Base-by-base conservation (phyloP, 768 basidiomycete species). In the Boletus edulis region DNA sequence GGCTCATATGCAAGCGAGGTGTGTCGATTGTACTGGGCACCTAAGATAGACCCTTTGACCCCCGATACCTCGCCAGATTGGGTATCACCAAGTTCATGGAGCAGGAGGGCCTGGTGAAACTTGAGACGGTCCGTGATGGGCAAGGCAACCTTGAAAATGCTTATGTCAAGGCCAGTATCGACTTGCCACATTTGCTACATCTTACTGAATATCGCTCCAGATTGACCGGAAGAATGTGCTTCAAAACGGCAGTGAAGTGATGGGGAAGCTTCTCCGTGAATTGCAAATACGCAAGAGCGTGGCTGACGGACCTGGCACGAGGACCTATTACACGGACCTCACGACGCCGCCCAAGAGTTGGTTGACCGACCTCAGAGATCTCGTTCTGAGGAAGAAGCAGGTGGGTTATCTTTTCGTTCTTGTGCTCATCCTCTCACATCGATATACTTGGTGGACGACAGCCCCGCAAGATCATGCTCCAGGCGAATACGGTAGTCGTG, bases 1-100 rank as follows among this genome's bases (percentile, higher is more conserved):
- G 66, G 91, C 90, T 15, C 90, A 92, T 65, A 94, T 92, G 91
- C 89, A 93, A 71, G 91, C 90, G 43, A 83, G 90, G 89, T 89
- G 68, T 45, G 81, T 57, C 27, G 29, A 29, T 18, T 37, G 14
- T 40, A 46, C 48, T 7, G 22, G 8, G 12, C 14, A 20, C 9
- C 0, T 10, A 1, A 14, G 0, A 1, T 8, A n/a, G 4, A 43
- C 3, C 15, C 17, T 27, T 53, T 52, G n/a, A 48, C 44, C n/a
- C 46, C 50, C 35, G 11, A 22, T 24, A 31, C 12, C 4, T 3
- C 42, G 13, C 7, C 52, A 91, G 91, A 24, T 75, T 92, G 57
- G 91, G 92, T 31, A 93, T 95, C 68, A 87, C 87, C 12, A 85
- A 89, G 52, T 85, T 86, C 73, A 75, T 95, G 62, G 85, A 91